Evolutionary conservation across 495 filamentous ascomycete genomes (phyloP).

Genomic region (Hypoxylon lenormandii): DNA sequence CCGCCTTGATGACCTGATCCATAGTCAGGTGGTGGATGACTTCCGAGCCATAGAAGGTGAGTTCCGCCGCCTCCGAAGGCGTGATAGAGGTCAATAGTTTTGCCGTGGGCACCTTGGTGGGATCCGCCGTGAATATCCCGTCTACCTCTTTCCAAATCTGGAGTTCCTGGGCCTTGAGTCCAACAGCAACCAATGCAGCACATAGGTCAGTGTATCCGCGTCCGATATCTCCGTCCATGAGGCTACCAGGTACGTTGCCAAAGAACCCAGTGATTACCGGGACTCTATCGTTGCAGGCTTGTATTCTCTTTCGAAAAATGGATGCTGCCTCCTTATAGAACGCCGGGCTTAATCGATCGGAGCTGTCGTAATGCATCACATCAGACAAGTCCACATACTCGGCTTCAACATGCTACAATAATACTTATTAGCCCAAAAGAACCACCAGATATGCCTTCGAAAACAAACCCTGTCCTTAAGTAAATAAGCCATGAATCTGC

Average conservation of each 20-base stretch:
- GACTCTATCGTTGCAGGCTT: slow-evolving; percentile 74
- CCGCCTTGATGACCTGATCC: slow-evolving; percentile 94
- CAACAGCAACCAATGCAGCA: slow-evolving; percentile 83
- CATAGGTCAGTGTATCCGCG: slow-evolving; percentile 92
- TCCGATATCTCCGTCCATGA: slow-evolving; percentile 80
- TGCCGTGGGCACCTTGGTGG: slow-evolving; percentile 86
- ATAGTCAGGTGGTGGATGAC: slow-evolving; percentile 99
- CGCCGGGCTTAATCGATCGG: slow-evolving; percentile 73
- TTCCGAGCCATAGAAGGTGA: slow-evolving; percentile 93
- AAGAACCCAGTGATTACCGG: slow-evolving; percentile 90
- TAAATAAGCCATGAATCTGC: slow-evolving; percentile 83
- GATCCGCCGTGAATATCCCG: slow-evolving; percentile 90
- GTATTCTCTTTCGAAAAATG: slow-evolving; percentile 73
- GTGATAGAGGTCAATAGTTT: slow-evolving; percentile 80
- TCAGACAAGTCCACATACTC: slow-evolving; percentile 89
- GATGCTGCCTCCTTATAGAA: slow-evolving; percentile 81
- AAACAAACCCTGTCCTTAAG: slow-evolving; percentile 70
- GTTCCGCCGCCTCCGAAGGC: slow-evolving; percentile 86
- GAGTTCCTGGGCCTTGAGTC: slow-evolving; percentile 78
- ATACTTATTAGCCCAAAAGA: slow-evolving; percentile 21
- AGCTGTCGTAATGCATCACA: slow-evolving; percentile 71
- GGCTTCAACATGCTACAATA: slow-evolving; percentile 73
- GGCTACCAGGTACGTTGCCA: slow-evolving; percentile 81
- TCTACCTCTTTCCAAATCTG: slow-evolving; percentile 96
- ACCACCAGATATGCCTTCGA: not conserved